A percentile compares a stretch with the other conserved stretches of the same genome.
phyloP scores from a whole-genome alignment of 1,284 basidiomycete genomes.

The Ustilago xerochloae region DNA sequence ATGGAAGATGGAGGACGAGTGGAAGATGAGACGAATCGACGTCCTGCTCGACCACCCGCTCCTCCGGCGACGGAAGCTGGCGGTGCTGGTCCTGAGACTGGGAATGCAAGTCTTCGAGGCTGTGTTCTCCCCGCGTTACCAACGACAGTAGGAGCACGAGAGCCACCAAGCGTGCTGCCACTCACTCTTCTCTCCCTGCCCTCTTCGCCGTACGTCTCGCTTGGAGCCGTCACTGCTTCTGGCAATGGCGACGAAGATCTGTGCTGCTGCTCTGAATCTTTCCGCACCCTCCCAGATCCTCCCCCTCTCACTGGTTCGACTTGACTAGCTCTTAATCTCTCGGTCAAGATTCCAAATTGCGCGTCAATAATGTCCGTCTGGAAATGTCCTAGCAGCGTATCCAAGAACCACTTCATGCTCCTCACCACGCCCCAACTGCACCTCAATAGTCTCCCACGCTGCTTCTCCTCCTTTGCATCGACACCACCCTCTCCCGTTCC shows the following conservation, averaged over 20 bases:
- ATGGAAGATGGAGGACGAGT: constrained; percentile 35
- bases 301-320: neutral
- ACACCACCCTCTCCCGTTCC: constrained; percentile 86
- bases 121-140: constrained; percentile 10
- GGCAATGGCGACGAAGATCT: constrained; percentile 8
- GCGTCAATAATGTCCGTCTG: constrained; percentile 90
- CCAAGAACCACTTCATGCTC: constrained; percentile 90
- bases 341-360: constrained; percentile 79
- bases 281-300: constrained; percentile 12
- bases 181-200: constrained; percentile 18
- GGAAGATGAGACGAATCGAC: constrained; percentile 33
- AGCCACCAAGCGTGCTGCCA: constrained; percentile 10
- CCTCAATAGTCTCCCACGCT: constrained; percentile 73
- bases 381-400: constrained; percentile 74
- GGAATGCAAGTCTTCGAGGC: constrained; percentile 30
- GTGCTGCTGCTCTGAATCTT: constrained; percentile 23
- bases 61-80: constrained; percentile 7
- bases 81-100: constrained; percentile 41
- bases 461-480: constrained; percentile 74
- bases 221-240: constrained; percentile 21
- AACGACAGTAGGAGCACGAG: constrained; percentile 18
- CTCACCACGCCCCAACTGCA: constrained; percentile 85
- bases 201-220: constrained; percentile 28
- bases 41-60: constrained; percentile 13
- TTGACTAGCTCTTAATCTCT: constrained; percentile 69